Evolutionary conservation across 495 filamentous ascomycete genomes (phyloP), one percentile per base, ranked within the genome.

Genomic region (Neurospora sp.): DNA sequence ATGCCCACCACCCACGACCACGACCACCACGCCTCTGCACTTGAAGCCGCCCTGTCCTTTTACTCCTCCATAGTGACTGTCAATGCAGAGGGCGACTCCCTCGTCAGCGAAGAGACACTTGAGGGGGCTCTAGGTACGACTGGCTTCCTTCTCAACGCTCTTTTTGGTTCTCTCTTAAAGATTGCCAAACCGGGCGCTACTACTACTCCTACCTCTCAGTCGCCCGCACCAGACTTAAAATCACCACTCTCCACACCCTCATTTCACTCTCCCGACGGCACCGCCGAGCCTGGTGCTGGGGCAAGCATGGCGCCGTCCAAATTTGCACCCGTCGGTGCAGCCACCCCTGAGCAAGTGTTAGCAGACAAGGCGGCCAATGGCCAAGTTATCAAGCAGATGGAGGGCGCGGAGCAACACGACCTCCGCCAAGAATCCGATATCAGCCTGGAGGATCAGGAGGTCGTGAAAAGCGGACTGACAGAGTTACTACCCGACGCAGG

Each of bases 21-120:
- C 61, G 86, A 86, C 22, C 88, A 92, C 73, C 74, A 83, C 61
- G 86, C 86, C 35, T 88, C 92, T 44, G 89, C 90, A 74, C 84
- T 99, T n/a, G 89, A 89, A 78, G 90, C 93, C 69, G 92, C 97
- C 45, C 85, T 98, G 72, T 93, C 93, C 71, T 98, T 97, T 82
- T 99, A 97, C 82, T 90, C 92, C 42, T 91, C 93, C 31, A 92
- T 96, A 75, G 90, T 96, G 78, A 94, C 91, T 81, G 86, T 99
- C 78, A 97, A 94, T 81, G 84, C 92, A 71, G 96, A 99, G 86
- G 96, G 96, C 78, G 96, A 99, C 86, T 94, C 96, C 75, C 86
- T 92, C 75, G 90, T 99, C 74, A 92, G 90, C 83, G 93, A 96
- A 83, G 93, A 96, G 80, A 89, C 89, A 75, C 86, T 96, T 76